Conservation (phyloP, 163 green algal species). For the Chloromonas sp. region DNA sequence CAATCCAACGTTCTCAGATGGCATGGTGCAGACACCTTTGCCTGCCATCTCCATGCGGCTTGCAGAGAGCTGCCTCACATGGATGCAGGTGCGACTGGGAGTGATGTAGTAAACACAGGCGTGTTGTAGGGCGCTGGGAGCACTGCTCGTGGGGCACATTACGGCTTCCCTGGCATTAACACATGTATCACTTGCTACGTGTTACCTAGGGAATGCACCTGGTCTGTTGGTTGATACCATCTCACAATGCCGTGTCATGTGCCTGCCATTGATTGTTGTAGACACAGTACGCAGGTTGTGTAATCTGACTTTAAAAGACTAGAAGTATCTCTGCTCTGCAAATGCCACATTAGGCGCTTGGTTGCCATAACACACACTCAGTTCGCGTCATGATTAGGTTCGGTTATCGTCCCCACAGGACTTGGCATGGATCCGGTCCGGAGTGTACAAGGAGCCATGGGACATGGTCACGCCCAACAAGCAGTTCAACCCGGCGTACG, state of each 20-base stretch:
- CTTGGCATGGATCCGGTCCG: slow-evolving; percentile 58
- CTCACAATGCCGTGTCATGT: not conserved
- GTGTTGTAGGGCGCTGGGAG: not conserved
- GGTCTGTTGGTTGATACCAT: not conserved
- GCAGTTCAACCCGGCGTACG: slow-evolving; percentile 75
- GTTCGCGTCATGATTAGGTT: not conserved
- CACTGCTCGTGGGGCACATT: not conserved
- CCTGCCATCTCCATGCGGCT: not conserved
- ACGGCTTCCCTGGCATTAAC: not conserved
- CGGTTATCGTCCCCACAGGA: slow-evolving; percentile 38
- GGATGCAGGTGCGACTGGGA: not conserved
- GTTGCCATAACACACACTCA: not conserved
- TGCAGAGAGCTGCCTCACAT: not conserved
- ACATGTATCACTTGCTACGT: no score
- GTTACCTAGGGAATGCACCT: no score
- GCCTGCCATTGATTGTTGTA: not conserved
- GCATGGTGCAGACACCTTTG: not conserved
- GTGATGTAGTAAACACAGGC: not conserved
- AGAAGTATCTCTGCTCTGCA: not conserved
- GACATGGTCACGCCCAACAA: slow-evolving; percentile 76
- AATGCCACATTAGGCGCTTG: not conserved
- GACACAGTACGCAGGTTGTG: not conserved
- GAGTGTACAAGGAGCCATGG: slow-evolving; percentile 73
- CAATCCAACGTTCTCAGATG: not conserved
- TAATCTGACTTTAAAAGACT: no score